Base-by-base conservation (phyloP, 129 eudicot species). In the Logfia minima region DNA sequence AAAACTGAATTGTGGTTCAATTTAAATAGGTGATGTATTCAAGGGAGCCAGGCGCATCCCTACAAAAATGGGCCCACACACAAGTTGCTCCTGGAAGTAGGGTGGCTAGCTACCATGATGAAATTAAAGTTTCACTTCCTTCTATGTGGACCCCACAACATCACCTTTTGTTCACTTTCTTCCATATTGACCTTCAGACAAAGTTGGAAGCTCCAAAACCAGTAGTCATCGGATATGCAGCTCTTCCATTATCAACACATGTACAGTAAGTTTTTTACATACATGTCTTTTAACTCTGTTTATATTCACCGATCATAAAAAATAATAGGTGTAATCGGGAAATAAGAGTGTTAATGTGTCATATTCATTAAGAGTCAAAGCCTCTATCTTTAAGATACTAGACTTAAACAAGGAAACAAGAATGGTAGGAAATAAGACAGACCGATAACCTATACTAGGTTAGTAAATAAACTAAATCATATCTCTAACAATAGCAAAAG, bases 151-250 rank as follows among this genome's bases (percentile, higher is more conserved):
- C 96, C 32, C 94, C 99, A 29, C 77, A 71, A 76, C 99, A 95
- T 79, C 99, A 95, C 82, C 97, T 95, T 74, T 80, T 95, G 72
- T 95, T 95, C 82, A 95, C 99, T 55, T 92, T 95, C 83, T 92
- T 80, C 75, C 99, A 95, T 80, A 77, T 91, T 79, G 99, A 95
- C 83, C 97, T 95, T 71, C 99, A 95, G 79, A 95, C 99, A 58
- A 95, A 92, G 85, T 81, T 95, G 34, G 99, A 95, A 83, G 96
- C 97, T 79, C 97, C 99, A 29, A 95, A 92, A 70, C 97, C 99
- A n/a, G 99, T 95, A 86, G 87, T 91, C 21, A 86, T 95, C 59
- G 99, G 99, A 85, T 92, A 95, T 80, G 91, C 99, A 13, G 65
- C 92, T 41, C 96, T 95, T 72, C 94, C 99, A 41, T 83, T 95